Evolutionary conservation across 495 filamentous ascomycete species (phyloP), one percentile per base, ranked within the genome.

Genomic region (Recurvomyces mirabilis): DNA sequence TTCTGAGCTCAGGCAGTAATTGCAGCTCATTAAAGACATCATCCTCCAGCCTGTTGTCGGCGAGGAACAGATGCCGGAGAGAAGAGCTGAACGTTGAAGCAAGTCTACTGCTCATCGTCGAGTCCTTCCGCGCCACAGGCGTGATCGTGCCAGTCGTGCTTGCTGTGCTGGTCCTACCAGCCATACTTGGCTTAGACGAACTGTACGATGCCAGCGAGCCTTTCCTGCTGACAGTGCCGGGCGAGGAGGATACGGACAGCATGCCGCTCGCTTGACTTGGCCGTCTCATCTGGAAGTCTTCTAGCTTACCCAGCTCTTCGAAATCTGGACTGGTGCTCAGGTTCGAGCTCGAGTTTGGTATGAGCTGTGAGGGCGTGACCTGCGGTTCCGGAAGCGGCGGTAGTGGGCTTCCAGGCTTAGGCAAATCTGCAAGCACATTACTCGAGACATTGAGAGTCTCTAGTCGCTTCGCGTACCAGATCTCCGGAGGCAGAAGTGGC

Each of bases 381-480:
- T 21, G 35, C 37, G 23, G 23, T 11, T 37, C 29, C 20, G 38
- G 52, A 10, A 47, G 20, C 4, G 48, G 40, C 14, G 63, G 56
- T 29, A 52, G 47, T 7, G 57, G 53, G 4, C 49, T 55, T 13
- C 55, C 56, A 1, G 60, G 84, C 51, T 93, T 95, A 0, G 91
- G 91, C 55, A 99, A 96, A 40, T 69, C 76, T 15, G 86, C 79
- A 3, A 99, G 65, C 9, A 95, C 74, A 53, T 99, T 99, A 6
- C 91, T 93, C 1, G 88, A 95, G 14, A 93, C 79, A 61, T 99
- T 99, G 36, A 99, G 71, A 0, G 82, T 86, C 58, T 94, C 87
- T 42, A 99, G 64, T 54, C 80, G 87, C 46, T 76, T 74, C 34
- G 87, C 84, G 69, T 82, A 84, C 91, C 91, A 99, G 11, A 96